Evolutionary conservation across 371 early-diverging fungal genomes (phyloP).

Genomic region (Rhizopus stolonifer): DNA sequence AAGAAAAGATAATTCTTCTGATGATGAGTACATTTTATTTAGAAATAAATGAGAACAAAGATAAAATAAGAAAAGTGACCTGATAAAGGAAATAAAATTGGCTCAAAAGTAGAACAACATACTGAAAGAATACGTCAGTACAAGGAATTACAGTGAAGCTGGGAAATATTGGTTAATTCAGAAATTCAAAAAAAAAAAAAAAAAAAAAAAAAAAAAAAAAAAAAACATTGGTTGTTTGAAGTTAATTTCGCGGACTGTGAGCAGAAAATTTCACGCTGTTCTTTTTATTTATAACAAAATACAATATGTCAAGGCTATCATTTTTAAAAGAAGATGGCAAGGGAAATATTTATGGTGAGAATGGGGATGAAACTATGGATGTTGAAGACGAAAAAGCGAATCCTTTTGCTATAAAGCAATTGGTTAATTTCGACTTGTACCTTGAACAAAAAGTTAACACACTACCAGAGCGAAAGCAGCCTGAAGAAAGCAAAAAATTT

Average conservation of each 20-base stretch:
- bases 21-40: too few relatives aligned
- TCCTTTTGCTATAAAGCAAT: constrained; percentile 8
- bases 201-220: too few relatives aligned
- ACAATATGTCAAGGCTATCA: not conserved
- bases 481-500: not conserved
- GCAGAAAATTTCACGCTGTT: not conserved
- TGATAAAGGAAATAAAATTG: too few relatives aligned
- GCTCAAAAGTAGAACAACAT: too few relatives aligned
- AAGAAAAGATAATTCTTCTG: too few relatives aligned
- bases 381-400: constrained; percentile 1
- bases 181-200: too few relatives aligned
- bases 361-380: constrained; percentile 2
- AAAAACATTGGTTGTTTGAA: constrained; percentile 4
- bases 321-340: constrained; percentile 3
- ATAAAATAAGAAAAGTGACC: too few relatives aligned
- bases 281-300: not conserved
- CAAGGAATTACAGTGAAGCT: too few relatives aligned
- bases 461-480: too few relatives aligned
- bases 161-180: too few relatives aligned
- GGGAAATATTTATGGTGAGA: not conserved
- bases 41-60: too few relatives aligned
- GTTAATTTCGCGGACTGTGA: not conserved
- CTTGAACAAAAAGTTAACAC: not conserved
- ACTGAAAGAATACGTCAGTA: too few relatives aligned
- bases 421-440: constrained; percentile 3